Percentiles rank a stretch among this genome's conserved stretches.
Evolutionary conservation across 2,329 filamentous ascomycete species (phyloP).

Genomic region (Ophiostoma perfectum): DNA sequence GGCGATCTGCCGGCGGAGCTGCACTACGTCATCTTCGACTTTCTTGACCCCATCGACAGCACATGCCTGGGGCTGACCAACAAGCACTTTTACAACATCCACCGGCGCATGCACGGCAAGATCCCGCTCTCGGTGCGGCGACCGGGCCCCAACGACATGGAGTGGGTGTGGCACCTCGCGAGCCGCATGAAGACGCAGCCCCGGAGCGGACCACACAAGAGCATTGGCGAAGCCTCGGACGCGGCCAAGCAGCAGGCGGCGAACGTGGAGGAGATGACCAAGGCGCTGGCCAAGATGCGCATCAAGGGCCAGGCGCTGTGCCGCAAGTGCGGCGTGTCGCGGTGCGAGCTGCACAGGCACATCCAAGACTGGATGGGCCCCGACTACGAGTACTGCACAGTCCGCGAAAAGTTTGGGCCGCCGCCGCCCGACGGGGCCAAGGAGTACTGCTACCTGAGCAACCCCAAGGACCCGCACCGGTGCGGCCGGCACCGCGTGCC

Average conservation of each 20-base stretch:
- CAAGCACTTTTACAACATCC: constrained; percentile 54
- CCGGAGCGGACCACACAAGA: background rate
- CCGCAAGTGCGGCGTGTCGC: constrained; percentile 54
- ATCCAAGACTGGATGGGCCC: constrained; percentile 55
- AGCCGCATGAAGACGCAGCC: constrained; percentile 29
- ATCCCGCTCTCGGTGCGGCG: constrained; percentile 55
- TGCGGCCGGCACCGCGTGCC: constrained; percentile 51
- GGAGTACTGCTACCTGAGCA: constrained; percentile 54
- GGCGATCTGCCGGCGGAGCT: constrained; percentile 54
- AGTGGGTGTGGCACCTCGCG: constrained; percentile 58
- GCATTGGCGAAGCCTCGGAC: constrained; percentile 19
- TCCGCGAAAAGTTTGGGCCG: constrained; percentile 52
- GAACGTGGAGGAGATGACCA: constrained; percentile 22
- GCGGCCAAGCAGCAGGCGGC: constrained; percentile 43
- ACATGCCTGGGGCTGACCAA: constrained; percentile 57
- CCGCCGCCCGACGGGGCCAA: constrained; percentile 43
- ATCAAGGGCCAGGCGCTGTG: constrained; percentile 57
- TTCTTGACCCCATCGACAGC: constrained; percentile 60
- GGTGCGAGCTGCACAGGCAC: constrained; percentile 60
- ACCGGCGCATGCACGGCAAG: constrained; percentile 50
- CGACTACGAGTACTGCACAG: constrained; percentile 54
- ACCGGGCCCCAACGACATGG: constrained; percentile 56
- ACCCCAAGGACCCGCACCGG: constrained; percentile 52
- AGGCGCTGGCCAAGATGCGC: constrained; percentile 43
- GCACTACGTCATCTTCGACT: constrained; percentile 56